These are phyloP conservation scores for Cinnamomum micranthum DNA, from an alignment of 164 flowering plant genomes.

Conservation along the genomic window DNA sequence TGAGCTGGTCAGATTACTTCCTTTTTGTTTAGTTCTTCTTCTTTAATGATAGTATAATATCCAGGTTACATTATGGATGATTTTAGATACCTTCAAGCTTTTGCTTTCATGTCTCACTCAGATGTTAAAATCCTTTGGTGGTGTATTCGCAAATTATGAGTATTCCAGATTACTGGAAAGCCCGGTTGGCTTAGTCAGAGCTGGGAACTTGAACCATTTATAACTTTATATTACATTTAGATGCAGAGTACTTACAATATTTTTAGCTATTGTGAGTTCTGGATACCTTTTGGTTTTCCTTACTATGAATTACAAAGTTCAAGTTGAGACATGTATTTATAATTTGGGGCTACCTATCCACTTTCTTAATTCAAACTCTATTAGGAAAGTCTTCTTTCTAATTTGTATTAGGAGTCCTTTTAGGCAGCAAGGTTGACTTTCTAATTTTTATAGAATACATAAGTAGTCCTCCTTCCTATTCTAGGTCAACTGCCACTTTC, in stretches of 20 bases:
- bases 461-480: too few relatives aligned
- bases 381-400: too few relatives aligned
- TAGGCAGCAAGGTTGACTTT: too few relatives aligned
- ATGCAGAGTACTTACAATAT: background rate
- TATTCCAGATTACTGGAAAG: background rate
- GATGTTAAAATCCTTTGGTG: background rate
- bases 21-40: background rate
- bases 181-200: background rate
- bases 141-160: background rate
- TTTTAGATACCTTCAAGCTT: background rate
- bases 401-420: too few relatives aligned
- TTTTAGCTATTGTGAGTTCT: background rate
- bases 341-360: too few relatives aligned
- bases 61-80: background rate
- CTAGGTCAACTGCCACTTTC: too few relatives aligned
- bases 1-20: constrained; percentile 56
- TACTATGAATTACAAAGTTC: background rate
- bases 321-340: too few relatives aligned
- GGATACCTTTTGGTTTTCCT: background rate
- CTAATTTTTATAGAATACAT: too few relatives aligned
- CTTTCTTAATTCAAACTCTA: too few relatives aligned
- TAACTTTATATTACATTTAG: background rate
- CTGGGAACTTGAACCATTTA: background rate
- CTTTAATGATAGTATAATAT: background rate
- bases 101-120: background rate